Evolutionary conservation across 164 flowering plant genomes (phyloP).

Genomic region (Macadamia integrifolia): DNA sequence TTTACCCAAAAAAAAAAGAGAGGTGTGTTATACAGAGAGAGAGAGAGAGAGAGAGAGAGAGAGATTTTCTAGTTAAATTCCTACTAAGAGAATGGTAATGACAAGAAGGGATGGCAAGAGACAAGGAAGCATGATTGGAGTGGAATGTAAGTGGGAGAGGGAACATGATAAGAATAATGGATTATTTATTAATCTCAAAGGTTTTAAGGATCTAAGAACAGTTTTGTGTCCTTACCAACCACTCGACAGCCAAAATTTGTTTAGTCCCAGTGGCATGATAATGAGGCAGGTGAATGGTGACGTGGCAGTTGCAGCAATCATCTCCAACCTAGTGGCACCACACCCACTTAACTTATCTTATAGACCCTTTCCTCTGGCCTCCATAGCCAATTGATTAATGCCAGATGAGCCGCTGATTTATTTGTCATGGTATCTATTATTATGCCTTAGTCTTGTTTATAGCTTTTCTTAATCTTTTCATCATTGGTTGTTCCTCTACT

Average conservation of each 20-base stretch:
- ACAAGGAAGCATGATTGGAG: conserved; percentile 31
- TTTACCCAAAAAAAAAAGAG: no score
- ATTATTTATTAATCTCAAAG: conserved; percentile 13
- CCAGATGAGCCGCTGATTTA: background rate
- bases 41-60: no score
- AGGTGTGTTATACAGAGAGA: no score
- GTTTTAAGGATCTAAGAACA: conserved; percentile 10
- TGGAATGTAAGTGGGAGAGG: conserved; percentile 28
- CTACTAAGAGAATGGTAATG: no score
- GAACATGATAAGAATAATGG: conserved; percentile 33
- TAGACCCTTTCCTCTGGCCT: background rate
- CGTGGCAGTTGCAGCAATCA: background rate
- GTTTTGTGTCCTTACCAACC: conserved; percentile 16
- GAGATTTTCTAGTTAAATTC: no score
- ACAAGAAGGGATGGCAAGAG: conserved; percentile 6
- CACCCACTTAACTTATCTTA: conserved; percentile 6
- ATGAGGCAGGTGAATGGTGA: conserved; percentile 7
- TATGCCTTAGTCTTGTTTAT: conserved; percentile 8
- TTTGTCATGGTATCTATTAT: no score
- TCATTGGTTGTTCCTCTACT: conserved; percentile 23
- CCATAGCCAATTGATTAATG: conserved; percentile 6
- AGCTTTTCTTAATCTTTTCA: conserved; percentile 9
- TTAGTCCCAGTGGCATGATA: conserved; percentile 20
- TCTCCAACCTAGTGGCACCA: background rate
- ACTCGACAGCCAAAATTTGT: background rate